Conservation (phyloP, 2,329 filamentous ascomycete species). For the Anisogramma anomala region DNA sequence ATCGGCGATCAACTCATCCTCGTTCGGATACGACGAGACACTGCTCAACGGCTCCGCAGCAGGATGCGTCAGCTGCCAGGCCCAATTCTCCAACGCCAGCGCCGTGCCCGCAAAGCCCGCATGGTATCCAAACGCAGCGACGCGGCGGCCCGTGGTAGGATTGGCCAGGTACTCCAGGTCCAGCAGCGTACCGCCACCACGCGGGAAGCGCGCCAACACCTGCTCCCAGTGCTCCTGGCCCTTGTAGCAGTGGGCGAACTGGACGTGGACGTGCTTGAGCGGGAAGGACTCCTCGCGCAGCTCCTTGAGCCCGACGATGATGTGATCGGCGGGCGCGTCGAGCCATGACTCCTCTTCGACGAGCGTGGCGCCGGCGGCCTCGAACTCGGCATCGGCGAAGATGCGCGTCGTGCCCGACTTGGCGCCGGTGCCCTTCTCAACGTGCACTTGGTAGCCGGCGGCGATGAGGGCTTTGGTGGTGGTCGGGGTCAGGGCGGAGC, state of each 20-base stretch:
- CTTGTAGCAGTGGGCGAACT: conserved; percentile 69
- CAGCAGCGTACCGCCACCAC: conserved; percentile 64
- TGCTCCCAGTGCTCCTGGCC: conserved; percentile 66
- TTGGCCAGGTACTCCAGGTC: conserved; percentile 83
- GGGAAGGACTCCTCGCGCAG: conserved; percentile 61
- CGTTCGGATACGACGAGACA: conserved; percentile 60
- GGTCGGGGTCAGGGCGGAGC: conserved; percentile 33
- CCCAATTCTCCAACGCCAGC: conserved; percentile 68
- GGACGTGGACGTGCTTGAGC: conserved; percentile 60
- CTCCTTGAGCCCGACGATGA: conserved; percentile 70
- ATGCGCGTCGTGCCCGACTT: conserved; percentile 49
- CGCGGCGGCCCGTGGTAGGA: conserved; percentile 50
- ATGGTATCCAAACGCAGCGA: conserved; percentile 52
- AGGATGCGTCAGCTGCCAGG: conserved; percentile 61
- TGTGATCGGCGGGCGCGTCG: conserved; percentile 53
- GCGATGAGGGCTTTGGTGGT: conserved; percentile 46
- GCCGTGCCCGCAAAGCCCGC: conserved; percentile 41
- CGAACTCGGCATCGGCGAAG: conserved; percentile 50
- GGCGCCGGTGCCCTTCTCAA: conserved; percentile 38
- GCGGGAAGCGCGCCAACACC: conserved; percentile 67
- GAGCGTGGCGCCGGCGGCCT: conserved; percentile 50
- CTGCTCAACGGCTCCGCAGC: conserved; percentile 51
- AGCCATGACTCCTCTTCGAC: conserved; percentile 57
- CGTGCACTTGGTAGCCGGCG: conserved; percentile 56
- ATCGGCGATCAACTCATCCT: conserved; percentile 58